Evolutionary conservation across 805 yeast genomes (phyloP), one percentile per base, ranked within the genome.

Genomic region (Cyberlindnera maclurae): DNA sequence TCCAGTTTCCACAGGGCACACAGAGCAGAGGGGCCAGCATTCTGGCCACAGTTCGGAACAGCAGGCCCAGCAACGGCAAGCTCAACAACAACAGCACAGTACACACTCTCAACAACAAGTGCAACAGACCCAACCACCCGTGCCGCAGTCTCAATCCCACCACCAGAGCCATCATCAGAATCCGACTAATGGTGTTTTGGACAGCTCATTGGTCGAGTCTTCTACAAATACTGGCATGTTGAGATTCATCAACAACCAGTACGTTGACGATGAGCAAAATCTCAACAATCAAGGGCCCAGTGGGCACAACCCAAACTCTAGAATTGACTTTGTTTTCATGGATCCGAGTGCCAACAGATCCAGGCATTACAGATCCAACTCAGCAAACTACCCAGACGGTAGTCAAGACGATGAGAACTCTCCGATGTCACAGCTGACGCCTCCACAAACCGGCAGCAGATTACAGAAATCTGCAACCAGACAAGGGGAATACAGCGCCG

Each of bases 401-500:
- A 39, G 45, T 17, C 45, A 38, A 8, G 50, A 44, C 16, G 47
- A 41, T 10, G 54, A 49, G 16, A 39, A 37, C n/a, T 43, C 55
- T 3, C 51, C 51, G 17, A 33, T 46, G n/a, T 38, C 39, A 2
- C 47, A 44, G 13, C 38, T 43, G 28, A 43, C 49, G 1, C 55
- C 53, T 7, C 47, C 51, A 15, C 41, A 30, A 9, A 18, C 37
- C 3, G 37, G 43, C n/a, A 43, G 50, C 22, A 46, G 55, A 32
- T 41, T 50, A 10, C 55, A 50, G 24, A 46, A 49, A 38, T 48
- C 56, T 5, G 7, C 49, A 6, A 44, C 47, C 9, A 46, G 55
- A 38, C 40, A 84, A 82, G 57, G 89, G 90, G 3, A 60, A 57
- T 46, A 39, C 26, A 57, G 49, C 32, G 58, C 58, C 20, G 58